Evolutionary conservation across 2,329 filamentous ascomycete genomes (phyloP).

Genomic region (Botrytis elliptica): DNA sequence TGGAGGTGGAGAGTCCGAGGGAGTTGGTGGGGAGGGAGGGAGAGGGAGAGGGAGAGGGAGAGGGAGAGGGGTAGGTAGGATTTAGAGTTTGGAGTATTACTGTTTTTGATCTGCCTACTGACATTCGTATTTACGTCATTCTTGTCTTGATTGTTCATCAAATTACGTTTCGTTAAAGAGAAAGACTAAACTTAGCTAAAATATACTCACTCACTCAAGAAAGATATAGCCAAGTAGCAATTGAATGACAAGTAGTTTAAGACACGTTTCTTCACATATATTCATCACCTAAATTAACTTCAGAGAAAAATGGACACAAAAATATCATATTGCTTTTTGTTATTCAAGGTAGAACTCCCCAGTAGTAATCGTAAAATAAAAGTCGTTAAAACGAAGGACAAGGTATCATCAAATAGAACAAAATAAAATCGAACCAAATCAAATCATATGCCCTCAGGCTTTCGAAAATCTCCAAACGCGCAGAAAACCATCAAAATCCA

Average conservation of each 20-base stretch:
- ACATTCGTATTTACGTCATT: rapidly evolving
- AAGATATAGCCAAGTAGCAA: not conserved
- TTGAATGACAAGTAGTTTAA: too few species aligned
- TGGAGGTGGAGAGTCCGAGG: constrained; percentile 19
- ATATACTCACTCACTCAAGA: not conserved
- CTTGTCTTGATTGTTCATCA: not conserved
- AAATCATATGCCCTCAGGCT: not conserved
- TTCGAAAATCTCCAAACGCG: not conserved
- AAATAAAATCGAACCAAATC: not conserved
- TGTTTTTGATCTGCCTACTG: not conserved
- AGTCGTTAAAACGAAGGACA: not conserved
- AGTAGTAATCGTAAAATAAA: too few species aligned
- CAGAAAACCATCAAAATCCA: not conserved
- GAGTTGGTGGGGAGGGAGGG: not conserved
- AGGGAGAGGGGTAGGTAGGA: not conserved
- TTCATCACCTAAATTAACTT: not conserved
- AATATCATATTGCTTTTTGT: not conserved
- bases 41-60: not conserved
- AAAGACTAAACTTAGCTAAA: not conserved
- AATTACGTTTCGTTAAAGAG: not conserved
- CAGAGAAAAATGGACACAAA: not conserved
- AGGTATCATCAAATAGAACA: constrained; percentile 1
- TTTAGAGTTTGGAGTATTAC: not conserved
- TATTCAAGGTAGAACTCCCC: not conserved
- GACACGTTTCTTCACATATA: too few species aligned